Evolutionary conservation across 257 asterid species (phyloP).

Genomic region (Primulina eburnea): DNA sequence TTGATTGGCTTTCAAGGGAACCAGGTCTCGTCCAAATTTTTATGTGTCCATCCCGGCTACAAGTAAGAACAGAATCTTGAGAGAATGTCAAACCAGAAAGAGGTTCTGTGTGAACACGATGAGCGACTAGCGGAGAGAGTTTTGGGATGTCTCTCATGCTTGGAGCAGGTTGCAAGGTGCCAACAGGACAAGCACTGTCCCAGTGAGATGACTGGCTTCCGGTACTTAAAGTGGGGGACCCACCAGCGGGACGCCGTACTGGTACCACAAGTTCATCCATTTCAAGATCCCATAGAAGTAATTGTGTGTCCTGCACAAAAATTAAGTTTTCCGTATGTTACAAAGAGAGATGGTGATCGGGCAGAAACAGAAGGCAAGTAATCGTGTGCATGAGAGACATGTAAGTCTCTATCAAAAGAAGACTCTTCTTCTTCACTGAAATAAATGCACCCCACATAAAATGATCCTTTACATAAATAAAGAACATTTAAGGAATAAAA

Average conservation of each 20-base stretch:
- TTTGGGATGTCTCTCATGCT: constrained; percentile 87
- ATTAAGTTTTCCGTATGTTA: neutral
- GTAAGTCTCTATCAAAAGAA: neutral
- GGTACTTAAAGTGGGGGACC: constrained; percentile 85
- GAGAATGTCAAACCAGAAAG: constrained; percentile 85
- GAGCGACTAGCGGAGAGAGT: constrained; percentile 78
- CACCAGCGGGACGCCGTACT: constrained; percentile 89
- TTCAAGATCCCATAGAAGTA: constrained; percentile 96
- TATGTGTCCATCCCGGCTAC: constrained; percentile 88
- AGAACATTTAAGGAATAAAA: neutral
- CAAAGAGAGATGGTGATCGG: neutral
- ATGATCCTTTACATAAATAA: neutral
- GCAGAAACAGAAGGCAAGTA: neutral
- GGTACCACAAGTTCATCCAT: constrained; percentile 98
- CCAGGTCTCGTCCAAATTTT: constrained; percentile 94
- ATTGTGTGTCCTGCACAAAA: constrained; percentile 69
- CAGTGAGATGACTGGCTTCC: constrained; percentile 97
- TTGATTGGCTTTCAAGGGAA: constrained; percentile 50
- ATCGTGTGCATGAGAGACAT: neutral
- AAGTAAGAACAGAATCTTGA: constrained; percentile 75
- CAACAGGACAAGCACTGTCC: constrained; percentile 77
- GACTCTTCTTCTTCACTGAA: neutral
- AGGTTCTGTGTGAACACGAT: constrained; percentile 94
- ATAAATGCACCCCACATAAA: neutral
- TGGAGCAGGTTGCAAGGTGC: constrained; percentile 85